A percentile compares a stretch with the other conserved stretches of the same genome.
These are phyloP conservation scores for Trichoderma harzianum DNA, from an alignment of 2,329 filamentous ascomycete species.

Conservation along the genomic window DNA sequence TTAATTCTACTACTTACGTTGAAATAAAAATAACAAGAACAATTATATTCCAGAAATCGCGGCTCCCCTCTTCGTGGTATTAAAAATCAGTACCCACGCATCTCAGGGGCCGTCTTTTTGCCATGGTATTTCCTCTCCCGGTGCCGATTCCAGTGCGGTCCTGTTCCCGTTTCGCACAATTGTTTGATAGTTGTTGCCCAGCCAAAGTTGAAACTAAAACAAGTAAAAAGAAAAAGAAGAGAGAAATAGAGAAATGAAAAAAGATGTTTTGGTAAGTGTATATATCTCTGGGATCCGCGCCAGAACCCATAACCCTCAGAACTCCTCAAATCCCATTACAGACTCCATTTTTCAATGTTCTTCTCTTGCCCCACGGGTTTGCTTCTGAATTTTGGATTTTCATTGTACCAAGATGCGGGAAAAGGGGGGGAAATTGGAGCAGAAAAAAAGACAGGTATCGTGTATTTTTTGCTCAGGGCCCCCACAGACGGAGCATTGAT, in stretches of 20 bases:
- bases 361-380: not conserved
- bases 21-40: not conserved
- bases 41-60: not conserved
- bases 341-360: not conserved
- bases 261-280: not conserved
- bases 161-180: not conserved
- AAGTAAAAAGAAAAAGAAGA: not conserved
- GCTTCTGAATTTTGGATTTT: not conserved
- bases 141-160: constrained; percentile 3
- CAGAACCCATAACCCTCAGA: not conserved
- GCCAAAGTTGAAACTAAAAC: not conserved
- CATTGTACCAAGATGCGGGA: not conserved
- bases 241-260: not conserved
- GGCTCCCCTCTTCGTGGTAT: not conserved
- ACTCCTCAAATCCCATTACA: not conserved
- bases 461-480: not conserved
- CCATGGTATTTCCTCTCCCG: not conserved
- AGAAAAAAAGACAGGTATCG: not conserved
- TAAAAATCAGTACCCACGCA: not conserved
- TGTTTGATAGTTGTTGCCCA: not conserved
- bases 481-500: not conserved
- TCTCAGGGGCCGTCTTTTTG: not conserved
- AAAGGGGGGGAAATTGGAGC: not conserved
- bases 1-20: not conserved
- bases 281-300: not conserved